These are phyloP conservation scores for Kazachstania africana DNA, from an alignment of 805 yeast species.

Conservation along the genomic window DNA sequence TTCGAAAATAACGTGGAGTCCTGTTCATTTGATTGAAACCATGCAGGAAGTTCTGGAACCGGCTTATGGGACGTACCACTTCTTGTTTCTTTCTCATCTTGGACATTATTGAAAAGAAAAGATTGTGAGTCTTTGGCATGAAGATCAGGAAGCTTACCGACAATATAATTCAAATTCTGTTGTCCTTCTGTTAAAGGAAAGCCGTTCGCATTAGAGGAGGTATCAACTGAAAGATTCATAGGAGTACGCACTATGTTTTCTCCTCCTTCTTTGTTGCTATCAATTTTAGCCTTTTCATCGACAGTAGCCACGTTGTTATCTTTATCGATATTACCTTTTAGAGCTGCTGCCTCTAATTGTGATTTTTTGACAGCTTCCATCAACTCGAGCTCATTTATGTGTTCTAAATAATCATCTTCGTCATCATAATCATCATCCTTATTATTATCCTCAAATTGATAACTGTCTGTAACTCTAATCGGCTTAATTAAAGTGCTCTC, in stretches of 20 bases:
- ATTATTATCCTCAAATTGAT: constrained; percentile 5
- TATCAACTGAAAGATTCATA: background rate
- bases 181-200: constrained; percentile 8
- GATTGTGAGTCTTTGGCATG: constrained; percentile 4
- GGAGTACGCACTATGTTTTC: too few species aligned
- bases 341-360: constrained; percentile 1
- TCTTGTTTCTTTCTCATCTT: constrained; percentile 4
- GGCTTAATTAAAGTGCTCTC: constrained; percentile 1
- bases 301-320: too few species aligned
- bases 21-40: constrained; percentile 14
- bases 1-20: constrained; percentile 15
- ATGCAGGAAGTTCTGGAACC: constrained; percentile 19
- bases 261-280: constrained; percentile 25
- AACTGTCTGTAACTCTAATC: background rate
- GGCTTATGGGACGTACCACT: too few species aligned
- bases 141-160: constrained; percentile 12
- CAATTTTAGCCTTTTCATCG: constrained; percentile 26
- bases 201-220: background rate
- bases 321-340: too few species aligned
- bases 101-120: constrained; percentile 10
- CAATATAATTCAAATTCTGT: constrained; percentile 15
- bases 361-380: constrained; percentile 28
- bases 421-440: constrained; percentile 10
- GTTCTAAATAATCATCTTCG: constrained; percentile 15
- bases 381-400: constrained; percentile 27